phyloP scores from a whole-genome alignment of 2,329 filamentous ascomycete genomes.

The Myrmaecium sp. region DNA sequence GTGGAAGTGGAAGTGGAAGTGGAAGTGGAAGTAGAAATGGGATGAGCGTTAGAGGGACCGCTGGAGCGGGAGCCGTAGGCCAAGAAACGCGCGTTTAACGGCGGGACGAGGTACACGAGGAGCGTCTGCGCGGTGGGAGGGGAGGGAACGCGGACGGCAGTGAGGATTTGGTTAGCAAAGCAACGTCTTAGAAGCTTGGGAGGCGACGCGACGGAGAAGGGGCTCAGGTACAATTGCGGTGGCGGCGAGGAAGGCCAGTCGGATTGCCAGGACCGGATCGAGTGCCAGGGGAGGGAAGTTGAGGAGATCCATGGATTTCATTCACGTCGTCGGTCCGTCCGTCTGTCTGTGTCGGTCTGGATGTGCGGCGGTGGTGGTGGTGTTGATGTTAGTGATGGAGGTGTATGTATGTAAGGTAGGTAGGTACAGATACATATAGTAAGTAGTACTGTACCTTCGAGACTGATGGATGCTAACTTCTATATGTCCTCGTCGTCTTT shows the following conservation, averaged over 20 bases:
- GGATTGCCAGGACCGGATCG: conserved; percentile 12
- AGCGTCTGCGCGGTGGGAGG: conserved; percentile 27
- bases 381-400: conserved; percentile 2
- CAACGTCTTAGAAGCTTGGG: conserved; percentile 10
- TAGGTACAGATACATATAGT: too few relatives aligned
- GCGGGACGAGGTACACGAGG: conserved; percentile 31
- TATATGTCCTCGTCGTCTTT: too few relatives aligned
- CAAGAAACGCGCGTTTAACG: conserved; percentile 38
- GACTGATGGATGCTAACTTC: too few relatives aligned
- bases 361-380: conserved; percentile 3
- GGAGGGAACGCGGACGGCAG: conserved; percentile 4
- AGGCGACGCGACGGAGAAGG: conserved; percentile 9
- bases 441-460: too few relatives aligned
- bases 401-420: too few relatives aligned
- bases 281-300: too few relatives aligned
- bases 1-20: background rate
- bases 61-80: conserved; percentile 40
- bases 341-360: too few relatives aligned
- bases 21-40: conserved; percentile 5
- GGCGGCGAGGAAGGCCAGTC: conserved; percentile 20
- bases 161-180: conserved; percentile 3
- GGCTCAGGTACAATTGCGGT: conserved; percentile 21
- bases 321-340: too few relatives aligned
- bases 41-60: too few relatives aligned
- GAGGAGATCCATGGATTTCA: too few relatives aligned